Percentiles rank a stretch among this genome's conserved stretches.
phyloP scores from a whole-genome alignment of 768 basidiomycete genomes.

The Tricholoma furcatifolium region DNA sequence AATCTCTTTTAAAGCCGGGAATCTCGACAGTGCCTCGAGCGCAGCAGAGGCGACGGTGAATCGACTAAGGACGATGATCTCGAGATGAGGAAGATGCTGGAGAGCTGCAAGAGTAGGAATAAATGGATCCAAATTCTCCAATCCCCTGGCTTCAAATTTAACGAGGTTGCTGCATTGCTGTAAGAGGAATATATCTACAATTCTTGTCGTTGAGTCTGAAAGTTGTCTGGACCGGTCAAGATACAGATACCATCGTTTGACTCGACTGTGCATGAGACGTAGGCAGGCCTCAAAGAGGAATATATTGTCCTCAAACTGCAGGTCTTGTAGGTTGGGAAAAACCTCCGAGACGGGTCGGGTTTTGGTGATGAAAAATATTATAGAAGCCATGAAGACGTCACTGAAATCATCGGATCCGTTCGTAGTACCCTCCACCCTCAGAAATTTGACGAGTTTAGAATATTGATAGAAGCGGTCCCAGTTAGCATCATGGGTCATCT shows the following conservation, averaged over 20 bases:
- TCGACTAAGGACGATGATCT: not conserved
- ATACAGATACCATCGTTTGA: too few relatives aligned
- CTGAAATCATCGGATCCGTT: too few relatives aligned
- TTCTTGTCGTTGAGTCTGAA: too few relatives aligned
- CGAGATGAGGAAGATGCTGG: not conserved
- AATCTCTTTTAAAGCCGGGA: not conserved
- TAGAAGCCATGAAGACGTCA: not conserved
- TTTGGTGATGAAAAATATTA: not conserved
- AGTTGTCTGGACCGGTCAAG: too few relatives aligned
- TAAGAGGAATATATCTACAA: too few relatives aligned
- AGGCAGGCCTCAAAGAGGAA: not conserved
- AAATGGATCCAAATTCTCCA: too few relatives aligned
- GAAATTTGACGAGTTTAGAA: not conserved
- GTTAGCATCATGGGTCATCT: not conserved
- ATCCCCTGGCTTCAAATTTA: too few relatives aligned
- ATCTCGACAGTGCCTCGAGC: not conserved
- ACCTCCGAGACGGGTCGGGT: not conserved
- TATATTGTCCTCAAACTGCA: not conserved
- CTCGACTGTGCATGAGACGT: not conserved
- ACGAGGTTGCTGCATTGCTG: too few relatives aligned
- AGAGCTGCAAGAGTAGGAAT: not conserved
- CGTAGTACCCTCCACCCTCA: not conserved
- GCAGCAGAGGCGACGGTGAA: not conserved
- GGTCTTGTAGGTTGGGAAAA: not conserved
- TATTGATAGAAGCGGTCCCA: not conserved